A percentile compares a stretch with the other conserved stretches of the same genome.
Conservation (phyloP, 2,329 filamentous ascomycete genomes). For the Fusarium begoniae region DNA sequence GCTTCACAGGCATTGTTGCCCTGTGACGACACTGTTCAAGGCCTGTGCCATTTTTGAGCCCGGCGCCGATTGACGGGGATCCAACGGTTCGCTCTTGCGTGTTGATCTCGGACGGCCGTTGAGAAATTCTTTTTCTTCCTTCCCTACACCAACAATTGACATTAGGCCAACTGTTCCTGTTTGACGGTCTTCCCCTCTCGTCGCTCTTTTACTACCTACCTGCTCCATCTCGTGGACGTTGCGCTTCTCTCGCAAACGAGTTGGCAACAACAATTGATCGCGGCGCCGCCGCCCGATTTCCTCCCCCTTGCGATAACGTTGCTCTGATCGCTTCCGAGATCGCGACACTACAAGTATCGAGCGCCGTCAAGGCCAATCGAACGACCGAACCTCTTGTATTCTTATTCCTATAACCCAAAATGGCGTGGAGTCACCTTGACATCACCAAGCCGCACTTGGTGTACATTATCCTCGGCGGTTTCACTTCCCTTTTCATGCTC, state of each 20-base stretch:
- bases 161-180: not conserved
- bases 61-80: conserved; percentile 8
- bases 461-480: conserved; percentile 97
- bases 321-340: conserved; percentile 24
- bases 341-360: conserved; percentile 16
- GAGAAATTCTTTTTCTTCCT: conserved; percentile 19
- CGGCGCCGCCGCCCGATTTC: conserved; percentile 33
- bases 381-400: conserved; percentile 7
- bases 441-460: conserved; percentile 97
- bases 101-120: not conserved
- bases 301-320: conserved; percentile 23
- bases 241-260: conserved; percentile 10
- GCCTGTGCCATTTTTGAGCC: conserved; percentile 40
- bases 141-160: conserved; percentile 5
- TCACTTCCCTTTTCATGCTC: conserved; percentile 98
- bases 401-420: conserved; percentile 46
- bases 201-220: not conserved
- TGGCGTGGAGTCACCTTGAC: conserved; percentile 83
- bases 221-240: conserved; percentile 4
- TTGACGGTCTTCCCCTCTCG: not conserved
- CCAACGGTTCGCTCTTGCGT: conserved; percentile 12
- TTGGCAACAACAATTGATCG: conserved; percentile 31
- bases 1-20: conserved; percentile 26
- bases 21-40: conserved; percentile 42
- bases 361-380: conserved; percentile 6